Evolutionary conservation across 495 filamentous ascomycete species (phyloP).

Genomic region (Eremomyces bilateralis): DNA sequence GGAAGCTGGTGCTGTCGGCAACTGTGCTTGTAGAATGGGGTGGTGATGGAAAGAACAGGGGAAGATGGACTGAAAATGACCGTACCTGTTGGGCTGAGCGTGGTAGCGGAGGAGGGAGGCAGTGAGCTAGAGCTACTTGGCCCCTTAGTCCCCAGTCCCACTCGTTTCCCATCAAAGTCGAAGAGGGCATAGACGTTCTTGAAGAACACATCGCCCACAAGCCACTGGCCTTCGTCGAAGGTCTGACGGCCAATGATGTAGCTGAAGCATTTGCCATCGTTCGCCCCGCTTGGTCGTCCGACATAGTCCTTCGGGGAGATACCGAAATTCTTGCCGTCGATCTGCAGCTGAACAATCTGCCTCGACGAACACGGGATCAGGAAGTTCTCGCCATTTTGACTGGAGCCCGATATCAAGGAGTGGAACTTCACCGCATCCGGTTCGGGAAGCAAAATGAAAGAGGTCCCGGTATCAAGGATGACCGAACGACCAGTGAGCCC

Average conservation of each 20-base stretch:
- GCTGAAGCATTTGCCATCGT: slow-evolving; percentile 32
- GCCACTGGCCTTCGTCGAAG: slow-evolving; percentile 35
- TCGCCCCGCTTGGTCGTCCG: slow-evolving; percentile 20
- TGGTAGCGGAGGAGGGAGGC: no score
- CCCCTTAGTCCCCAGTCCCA: slow-evolving; percentile 4
- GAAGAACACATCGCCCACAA: slow-evolving; percentile 63
- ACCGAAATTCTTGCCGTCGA: slow-evolving; percentile 36
- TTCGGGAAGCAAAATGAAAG: slow-evolving; percentile 45
- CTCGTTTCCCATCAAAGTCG: slow-evolving; percentile 29
- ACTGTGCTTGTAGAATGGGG: no score
- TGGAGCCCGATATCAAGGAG: slow-evolving; percentile 37
- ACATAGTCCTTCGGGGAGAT: slow-evolving; percentile 51
- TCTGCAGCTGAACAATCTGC: slow-evolving; percentile 26
- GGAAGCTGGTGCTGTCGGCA: no score
- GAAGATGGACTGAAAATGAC: no score
- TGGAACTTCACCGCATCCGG: slow-evolving; percentile 43
- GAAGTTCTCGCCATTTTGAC: slow-evolving; percentile 27
- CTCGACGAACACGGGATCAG: slow-evolving; percentile 49
- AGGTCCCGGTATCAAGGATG: slow-evolving; percentile 68
- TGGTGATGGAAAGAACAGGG: no score
- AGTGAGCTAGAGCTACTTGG: no score
- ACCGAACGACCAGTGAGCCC: slow-evolving; percentile 23
- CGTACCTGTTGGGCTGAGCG: no score
- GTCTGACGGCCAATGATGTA: slow-evolving; percentile 31
- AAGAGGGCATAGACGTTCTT: slow-evolving; percentile 86